A percentile compares a stretch with the other conserved stretches of the same genome.
These are phyloP conservation scores for Agaricus blazei DNA, from an alignment of 768 basidiomycete genomes.

Conservation along the genomic window DNA sequence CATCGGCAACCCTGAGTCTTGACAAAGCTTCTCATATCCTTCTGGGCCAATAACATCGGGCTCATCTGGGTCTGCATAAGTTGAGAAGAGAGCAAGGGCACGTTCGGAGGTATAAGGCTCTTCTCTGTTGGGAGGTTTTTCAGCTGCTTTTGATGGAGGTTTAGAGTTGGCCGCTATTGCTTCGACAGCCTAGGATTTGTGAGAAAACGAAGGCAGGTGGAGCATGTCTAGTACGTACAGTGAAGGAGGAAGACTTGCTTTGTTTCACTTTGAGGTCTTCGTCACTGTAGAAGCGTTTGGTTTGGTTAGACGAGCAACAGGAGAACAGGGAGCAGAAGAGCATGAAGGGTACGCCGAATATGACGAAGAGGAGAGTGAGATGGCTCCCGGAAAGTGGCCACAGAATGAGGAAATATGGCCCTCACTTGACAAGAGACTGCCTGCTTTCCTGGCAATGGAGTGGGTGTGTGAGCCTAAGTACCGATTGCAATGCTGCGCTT, in stretches of 20 bases:
- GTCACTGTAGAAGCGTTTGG: constrained; percentile 45
- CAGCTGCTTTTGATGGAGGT: constrained; percentile 2
- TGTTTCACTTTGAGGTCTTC: constrained; percentile 25
- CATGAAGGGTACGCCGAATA: constrained; percentile 46
- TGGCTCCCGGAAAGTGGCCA: constrained; percentile 5
- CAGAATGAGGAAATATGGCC: background rate
- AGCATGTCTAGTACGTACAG: constrained; percentile 1
- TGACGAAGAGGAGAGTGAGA: constrained; percentile 14
- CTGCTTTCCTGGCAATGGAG: constrained; percentile 6
- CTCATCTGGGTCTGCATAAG: constrained; percentile 54
- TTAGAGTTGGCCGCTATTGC: background rate
- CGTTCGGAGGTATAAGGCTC: constrained; percentile 49
- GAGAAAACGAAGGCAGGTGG: background rate
- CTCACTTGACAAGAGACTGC: constrained; percentile 5
- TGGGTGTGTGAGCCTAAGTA: constrained; percentile 2
- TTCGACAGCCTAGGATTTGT: constrained; percentile 1
- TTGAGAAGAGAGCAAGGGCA: constrained; percentile 52
- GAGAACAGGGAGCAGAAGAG: constrained; percentile 47
- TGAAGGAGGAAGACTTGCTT: constrained; percentile 7
- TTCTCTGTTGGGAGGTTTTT: constrained; percentile 13
- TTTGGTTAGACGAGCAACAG: constrained; percentile 58
- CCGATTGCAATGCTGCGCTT: background rate
- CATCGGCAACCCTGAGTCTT: constrained; percentile 63
- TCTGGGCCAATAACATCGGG: constrained; percentile 61
- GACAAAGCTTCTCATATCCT: constrained; percentile 68